Evolutionary conservation across 306 rosid genomes (phyloP).

Genomic region (Acacia confusa): DNA sequence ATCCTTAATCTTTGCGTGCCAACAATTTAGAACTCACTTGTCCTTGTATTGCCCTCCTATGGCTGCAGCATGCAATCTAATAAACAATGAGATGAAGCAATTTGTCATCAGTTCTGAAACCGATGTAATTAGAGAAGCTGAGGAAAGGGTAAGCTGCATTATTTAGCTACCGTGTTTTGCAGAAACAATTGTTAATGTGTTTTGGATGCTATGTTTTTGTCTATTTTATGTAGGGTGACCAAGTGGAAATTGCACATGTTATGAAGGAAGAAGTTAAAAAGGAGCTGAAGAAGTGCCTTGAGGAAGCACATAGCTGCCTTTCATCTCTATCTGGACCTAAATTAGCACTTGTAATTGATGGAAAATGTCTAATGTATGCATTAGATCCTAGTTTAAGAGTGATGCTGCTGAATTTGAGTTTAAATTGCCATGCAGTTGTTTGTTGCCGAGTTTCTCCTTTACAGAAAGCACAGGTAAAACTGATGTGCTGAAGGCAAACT

Average conservation of each 20-base stretch:
- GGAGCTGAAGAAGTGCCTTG: constrained; percentile 59
- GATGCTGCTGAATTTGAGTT: constrained; percentile 66
- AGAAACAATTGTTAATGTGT: neutral
- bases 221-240: constrained; percentile 56
- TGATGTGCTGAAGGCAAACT: neutral
- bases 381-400: constrained; percentile 79
- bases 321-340: constrained; percentile 55
- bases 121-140: constrained; percentile 69
- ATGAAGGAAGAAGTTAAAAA: constrained; percentile 65
- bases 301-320: constrained; percentile 61
- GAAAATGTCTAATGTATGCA: constrained; percentile 90
- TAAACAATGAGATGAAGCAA: constrained; percentile 74
- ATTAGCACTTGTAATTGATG: constrained; percentile 81
- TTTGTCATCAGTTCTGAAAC: constrained; percentile 74
- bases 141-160: constrained; percentile 51
- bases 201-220: neutral
- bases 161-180: neutral
- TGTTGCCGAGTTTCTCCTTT: constrained; percentile 83
- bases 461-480: constrained; percentile 74
- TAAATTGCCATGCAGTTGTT: constrained; percentile 71
- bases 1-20: neutral
- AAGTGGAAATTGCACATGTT: constrained; percentile 73
- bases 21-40: neutral
- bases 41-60: neutral
- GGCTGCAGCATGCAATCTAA: constrained; percentile 43